Evolutionary conservation across 306 rosid genomes (phyloP).

Genomic region (Crataegus laevigata): DNA sequence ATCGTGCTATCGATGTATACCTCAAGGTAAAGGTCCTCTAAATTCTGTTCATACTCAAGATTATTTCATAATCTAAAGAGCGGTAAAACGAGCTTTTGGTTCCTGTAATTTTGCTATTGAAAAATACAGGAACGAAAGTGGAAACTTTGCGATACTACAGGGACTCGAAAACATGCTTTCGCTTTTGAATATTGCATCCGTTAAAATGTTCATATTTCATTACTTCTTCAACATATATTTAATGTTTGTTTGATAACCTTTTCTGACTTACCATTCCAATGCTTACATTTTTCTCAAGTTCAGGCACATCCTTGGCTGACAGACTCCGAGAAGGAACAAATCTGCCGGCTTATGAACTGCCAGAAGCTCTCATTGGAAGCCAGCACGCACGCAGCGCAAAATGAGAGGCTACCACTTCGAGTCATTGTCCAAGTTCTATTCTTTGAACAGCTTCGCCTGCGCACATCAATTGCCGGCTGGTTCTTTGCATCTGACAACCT

Average conservation of each 20-base stretch:
- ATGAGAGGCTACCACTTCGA: slow-evolving; percentile 85
- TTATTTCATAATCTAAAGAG: neutral
- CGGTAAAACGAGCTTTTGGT: neutral
- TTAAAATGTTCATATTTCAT: neutral
- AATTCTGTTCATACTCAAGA: neutral
- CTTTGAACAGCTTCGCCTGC: slow-evolving; percentile 83
- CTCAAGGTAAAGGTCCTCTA: slow-evolving; percentile 56
- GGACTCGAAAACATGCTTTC: neutral
- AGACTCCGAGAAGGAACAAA: slow-evolving; percentile 78
- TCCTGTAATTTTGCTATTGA: neutral
- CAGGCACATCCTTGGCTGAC: slow-evolving; percentile 82
- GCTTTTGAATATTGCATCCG: neutral
- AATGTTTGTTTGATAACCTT: no score
- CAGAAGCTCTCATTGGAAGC: slow-evolving; percentile 91
- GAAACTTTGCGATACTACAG: neutral
- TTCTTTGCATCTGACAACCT: slow-evolving; percentile 63
- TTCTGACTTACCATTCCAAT: neutral
- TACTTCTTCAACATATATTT: neutral
- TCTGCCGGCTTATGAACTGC: slow-evolving; percentile 82
- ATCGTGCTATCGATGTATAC: slow-evolving; percentile 76
- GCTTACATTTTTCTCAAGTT: slow-evolving; percentile 1
- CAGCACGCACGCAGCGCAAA: slow-evolving; percentile 92
- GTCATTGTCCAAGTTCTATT: slow-evolving; percentile 76
- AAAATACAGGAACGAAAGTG: neutral
- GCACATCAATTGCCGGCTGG: slow-evolving; percentile 82